Conservation (phyloP, 192 early-diverging fungal genomes). For the Coemansia sp. region DNA sequence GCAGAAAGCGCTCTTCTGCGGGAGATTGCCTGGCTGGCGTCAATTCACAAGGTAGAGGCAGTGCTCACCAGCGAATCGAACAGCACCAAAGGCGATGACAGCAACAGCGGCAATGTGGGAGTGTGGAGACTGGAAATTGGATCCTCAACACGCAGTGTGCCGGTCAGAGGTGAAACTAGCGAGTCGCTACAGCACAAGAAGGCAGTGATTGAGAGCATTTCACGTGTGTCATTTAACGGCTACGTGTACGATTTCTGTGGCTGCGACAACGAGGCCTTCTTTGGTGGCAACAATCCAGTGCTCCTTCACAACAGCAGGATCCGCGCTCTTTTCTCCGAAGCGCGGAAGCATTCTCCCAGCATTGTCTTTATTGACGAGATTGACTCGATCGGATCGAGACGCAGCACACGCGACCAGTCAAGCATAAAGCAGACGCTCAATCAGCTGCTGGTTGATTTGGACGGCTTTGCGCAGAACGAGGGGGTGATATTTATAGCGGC, state of each 20-base stretch:
- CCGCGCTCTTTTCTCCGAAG: constrained; percentile 64
- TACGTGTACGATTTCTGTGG: constrained; percentile 56
- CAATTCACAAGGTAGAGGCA: constrained; percentile 36
- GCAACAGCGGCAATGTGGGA: not conserved
- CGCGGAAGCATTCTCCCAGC: constrained; percentile 73
- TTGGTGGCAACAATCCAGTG: constrained; percentile 54
- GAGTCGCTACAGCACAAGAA: constrained; percentile 12
- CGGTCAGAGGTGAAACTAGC: not conserved
- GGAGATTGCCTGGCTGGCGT: constrained; percentile 50
- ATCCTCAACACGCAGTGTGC: not conserved
- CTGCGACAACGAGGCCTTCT: constrained; percentile 56
- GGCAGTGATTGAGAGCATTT: constrained; percentile 36
- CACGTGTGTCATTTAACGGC: constrained; percentile 31
- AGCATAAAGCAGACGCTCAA: constrained; percentile 99
- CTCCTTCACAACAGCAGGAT: constrained; percentile 58
- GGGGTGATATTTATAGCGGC: constrained; percentile 99
- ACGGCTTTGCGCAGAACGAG: constrained; percentile 95
- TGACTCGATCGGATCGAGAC: constrained; percentile 95
- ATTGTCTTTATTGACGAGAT: constrained; percentile 99
- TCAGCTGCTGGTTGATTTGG: constrained; percentile 97
- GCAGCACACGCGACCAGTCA: constrained; percentile 89
- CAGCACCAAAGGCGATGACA: not conserved
- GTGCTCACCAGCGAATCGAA: constrained; percentile 2
- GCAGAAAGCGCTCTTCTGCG: constrained; percentile 26
- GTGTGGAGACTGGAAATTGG: constrained; percentile 26